Base-by-base conservation (phyloP, 2,329 filamentous ascomycete species). In the Alternaria sp. region DNA sequence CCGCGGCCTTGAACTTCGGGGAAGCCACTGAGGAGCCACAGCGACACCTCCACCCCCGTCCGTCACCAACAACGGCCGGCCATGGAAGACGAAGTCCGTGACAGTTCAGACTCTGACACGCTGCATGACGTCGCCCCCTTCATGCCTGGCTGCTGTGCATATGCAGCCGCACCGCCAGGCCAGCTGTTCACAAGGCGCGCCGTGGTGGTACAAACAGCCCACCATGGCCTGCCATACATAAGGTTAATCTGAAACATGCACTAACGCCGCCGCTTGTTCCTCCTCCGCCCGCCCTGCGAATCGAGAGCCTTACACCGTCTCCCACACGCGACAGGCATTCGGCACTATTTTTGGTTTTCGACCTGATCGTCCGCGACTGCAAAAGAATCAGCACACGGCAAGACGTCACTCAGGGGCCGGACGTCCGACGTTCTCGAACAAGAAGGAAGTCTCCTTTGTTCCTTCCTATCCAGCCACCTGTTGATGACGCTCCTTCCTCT, bases 221-320 rank as follows among this genome's bases (percentile, higher is more conserved):
- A 57, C 56, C 57, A 50, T 57, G 26, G 36, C 58, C 51, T 43
- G 53, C 55, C 21, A 52, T 60, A 68, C 59, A 66, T 60, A 64
- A 46, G 57, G 57, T 58, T 60, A 52, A 64, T 44, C 53, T 68
- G 69, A 71, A 71, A 71, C 69, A 66, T 30, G 58, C 57, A 51
- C 66, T 63, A 68, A 61, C 30, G 43, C 62, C 54, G 66, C 57
- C 66, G 54, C 57, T 45, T 52, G 53, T 44, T 50, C 45, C 45
- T 53, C 46, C 57, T 44, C 57, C 56, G 59, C 60, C 57, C 30
- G n/a, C 50, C 19, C 47, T 45, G 26, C 25, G 56, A 43, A 59
- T 62, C 56, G 49, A 55, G 49, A 55, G 43, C 30, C 60, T 54
- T 58, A 17, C 47, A 36, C 12, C 26, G n/a, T 9, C 21, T 17